Evolutionary conservation across 2,329 filamentous ascomycete genomes (phyloP).

Genomic region (Dactylellina haptotyla): DNA sequence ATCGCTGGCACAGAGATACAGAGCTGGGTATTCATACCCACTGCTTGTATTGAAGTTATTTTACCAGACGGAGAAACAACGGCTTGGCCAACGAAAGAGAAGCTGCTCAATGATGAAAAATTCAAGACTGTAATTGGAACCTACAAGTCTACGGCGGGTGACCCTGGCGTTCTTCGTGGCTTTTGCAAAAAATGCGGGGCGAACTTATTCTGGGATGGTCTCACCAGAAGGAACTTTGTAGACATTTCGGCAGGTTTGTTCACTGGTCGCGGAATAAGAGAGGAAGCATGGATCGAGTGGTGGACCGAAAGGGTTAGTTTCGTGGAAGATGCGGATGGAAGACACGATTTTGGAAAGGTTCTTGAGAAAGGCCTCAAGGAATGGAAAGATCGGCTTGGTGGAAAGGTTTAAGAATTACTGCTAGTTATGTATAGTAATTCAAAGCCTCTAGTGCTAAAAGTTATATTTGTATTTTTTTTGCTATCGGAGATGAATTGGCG

Average conservation of each 20-base stretch:
- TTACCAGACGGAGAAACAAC: constrained; percentile 55
- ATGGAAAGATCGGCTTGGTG: constrained; percentile 25
- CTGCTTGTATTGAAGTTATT: constrained; percentile 61
- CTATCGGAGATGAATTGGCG: background rate
- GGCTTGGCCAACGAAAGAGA: constrained; percentile 27
- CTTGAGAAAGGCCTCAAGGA: constrained; percentile 23
- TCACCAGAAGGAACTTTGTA: constrained; percentile 67
- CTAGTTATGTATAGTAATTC: no score
- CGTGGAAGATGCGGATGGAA: constrained; percentile 65
- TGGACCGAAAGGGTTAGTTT: constrained; percentile 70
- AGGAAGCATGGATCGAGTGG: constrained; percentile 72
- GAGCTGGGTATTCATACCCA: constrained; percentile 73
- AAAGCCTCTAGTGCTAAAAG: background rate
- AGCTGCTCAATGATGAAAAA: constrained; percentile 61
- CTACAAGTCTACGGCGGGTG: constrained; percentile 66
- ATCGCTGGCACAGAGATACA: constrained; percentile 72
- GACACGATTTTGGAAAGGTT: constrained; percentile 16
- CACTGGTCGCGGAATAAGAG: constrained; percentile 67
- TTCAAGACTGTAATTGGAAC: constrained; percentile 63
- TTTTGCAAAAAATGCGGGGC: constrained; percentile 74
- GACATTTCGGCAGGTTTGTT: constrained; percentile 73
- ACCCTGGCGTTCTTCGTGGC: constrained; percentile 66
- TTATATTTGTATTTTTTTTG: background rate
- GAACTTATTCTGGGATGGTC: constrained; percentile 71
- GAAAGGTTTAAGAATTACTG: background rate